A percentile compares a stretch with the other conserved stretches of the same genome.
Evolutionary conservation across 768 basidiomycete genomes (phyloP).

Genomic region (Ramaria sp.): DNA sequence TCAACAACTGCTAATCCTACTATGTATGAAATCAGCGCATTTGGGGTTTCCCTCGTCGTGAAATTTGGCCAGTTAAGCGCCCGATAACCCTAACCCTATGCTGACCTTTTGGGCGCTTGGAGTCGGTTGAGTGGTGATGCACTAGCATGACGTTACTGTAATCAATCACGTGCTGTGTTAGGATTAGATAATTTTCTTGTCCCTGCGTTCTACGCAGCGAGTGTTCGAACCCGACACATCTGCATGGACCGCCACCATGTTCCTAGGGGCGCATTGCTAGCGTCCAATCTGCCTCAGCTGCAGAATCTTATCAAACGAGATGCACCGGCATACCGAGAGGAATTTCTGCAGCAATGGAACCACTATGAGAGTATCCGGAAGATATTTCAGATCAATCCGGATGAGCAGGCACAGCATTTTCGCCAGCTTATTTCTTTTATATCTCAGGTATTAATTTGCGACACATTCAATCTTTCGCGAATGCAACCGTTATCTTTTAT

Average conservation of each 20-base stretch:
- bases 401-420: constrained; percentile 79
- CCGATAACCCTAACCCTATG: too few species aligned
- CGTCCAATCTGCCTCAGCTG: constrained; percentile 86
- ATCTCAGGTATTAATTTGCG: constrained; percentile 47
- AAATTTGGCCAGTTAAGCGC: too few species aligned
- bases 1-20: too few species aligned
- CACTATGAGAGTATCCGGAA: constrained; percentile 83
- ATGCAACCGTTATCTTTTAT: not conserved
- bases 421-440: constrained; percentile 86
- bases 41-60: too few species aligned
- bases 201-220: too few species aligned
- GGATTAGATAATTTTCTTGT: too few species aligned
- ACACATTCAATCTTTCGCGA: not conserved
- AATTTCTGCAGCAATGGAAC: constrained; percentile 94
- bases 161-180: too few species aligned
- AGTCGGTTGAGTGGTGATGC: too few species aligned
- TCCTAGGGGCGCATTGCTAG: constrained; percentile 61
- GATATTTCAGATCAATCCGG: constrained; percentile 73
- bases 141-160: too few species aligned
- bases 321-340: constrained; percentile 81
- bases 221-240: too few species aligned
- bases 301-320: constrained; percentile 97
- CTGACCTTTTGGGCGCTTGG: too few species aligned
- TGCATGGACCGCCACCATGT: constrained; percentile 13
- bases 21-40: too few species aligned